Percentiles rank a stretch among this genome's conserved stretches.
phyloP scores from a whole-genome alignment of 192 early-diverging fungal species.

The Backusella tuberculispora region DNA sequence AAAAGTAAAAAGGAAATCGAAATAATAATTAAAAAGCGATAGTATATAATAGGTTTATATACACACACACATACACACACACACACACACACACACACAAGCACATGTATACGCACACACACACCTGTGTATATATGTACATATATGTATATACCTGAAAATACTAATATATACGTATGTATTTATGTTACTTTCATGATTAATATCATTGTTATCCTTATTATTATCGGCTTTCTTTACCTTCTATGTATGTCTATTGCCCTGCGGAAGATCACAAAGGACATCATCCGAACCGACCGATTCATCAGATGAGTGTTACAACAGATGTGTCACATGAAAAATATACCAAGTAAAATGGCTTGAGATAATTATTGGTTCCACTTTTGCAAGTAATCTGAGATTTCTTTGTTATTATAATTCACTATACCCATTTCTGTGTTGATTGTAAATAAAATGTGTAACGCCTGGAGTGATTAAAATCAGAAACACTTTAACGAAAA shows the following conservation, averaged over 20 bases:
- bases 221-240: background rate
- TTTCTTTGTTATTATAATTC: constrained; percentile 9
- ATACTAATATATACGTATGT: no score
- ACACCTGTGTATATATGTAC: background rate
- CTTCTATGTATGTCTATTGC: background rate
- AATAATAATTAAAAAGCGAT: constrained; percentile 4
- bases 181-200: background rate
- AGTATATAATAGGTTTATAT: background rate
- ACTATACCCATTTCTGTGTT: background rate
- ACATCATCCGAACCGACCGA: constrained; percentile 25
- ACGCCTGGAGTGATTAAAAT: constrained; percentile 3
- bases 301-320: constrained; percentile 19
- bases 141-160: background rate
- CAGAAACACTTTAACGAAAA: constrained; percentile 4
- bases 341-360: background rate
- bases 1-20: constrained; percentile 9
- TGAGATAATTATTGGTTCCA: background rate
- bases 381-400: background rate
- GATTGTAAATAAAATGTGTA: background rate
- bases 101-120: background rate
- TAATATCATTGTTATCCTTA: background rate
- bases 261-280: constrained; percentile 11
- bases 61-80: background rate
- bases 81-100: background rate
- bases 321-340: constrained; percentile 10